A percentile compares a stretch with the other conserved stretches of the same genome.
phyloP scores from a whole-genome alignment of 108 stramenopile genomes.

The Cyclostephanos tholiformis region DNA sequence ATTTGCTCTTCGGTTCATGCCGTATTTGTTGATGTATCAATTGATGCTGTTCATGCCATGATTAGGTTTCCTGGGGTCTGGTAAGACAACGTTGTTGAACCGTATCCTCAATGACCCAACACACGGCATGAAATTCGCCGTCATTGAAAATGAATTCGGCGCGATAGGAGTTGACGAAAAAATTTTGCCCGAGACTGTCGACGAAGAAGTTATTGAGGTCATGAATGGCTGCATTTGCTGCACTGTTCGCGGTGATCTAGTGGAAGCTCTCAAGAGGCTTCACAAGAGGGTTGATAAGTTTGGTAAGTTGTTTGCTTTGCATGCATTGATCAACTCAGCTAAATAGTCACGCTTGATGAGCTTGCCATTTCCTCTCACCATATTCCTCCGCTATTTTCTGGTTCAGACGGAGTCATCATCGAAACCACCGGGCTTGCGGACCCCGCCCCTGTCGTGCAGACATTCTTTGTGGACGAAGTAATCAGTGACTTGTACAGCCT shows the following conservation, averaged over 20 bases:
- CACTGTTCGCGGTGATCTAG: constrained; percentile 85
- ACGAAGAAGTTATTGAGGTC: constrained; percentile 85
- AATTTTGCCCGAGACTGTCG: constrained; percentile 61
- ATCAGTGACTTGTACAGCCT: constrained; percentile 69
- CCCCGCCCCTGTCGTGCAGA: constrained; percentile 93
- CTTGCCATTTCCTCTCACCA: neutral
- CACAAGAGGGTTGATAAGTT: constrained; percentile 66
- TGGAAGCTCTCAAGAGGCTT: constrained; percentile 83
- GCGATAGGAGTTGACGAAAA: constrained; percentile 93
- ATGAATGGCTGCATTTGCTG: constrained; percentile 93
- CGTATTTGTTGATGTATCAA: neutral
- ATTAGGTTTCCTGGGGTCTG: constrained; percentile 83
- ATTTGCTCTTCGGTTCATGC: too few relatives aligned
- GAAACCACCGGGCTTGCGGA: constrained; percentile 98
- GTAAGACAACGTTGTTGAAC: constrained; percentile 96
- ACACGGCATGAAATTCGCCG: constrained; percentile 92
- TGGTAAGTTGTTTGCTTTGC: neutral
- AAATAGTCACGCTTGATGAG: neutral
- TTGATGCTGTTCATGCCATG: neutral
- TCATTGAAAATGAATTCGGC: constrained; percentile 95
- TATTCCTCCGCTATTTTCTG: too few relatives aligned
- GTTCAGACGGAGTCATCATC: constrained; percentile 86
- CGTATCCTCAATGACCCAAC: constrained; percentile 76
- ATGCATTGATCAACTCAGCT: neutral
- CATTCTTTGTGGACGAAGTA: constrained; percentile 95